Evolutionary conservation across 306 rosid genomes (phyloP), one percentile per base, ranked within the genome.

Genomic region (Prunus dulcis): DNA sequence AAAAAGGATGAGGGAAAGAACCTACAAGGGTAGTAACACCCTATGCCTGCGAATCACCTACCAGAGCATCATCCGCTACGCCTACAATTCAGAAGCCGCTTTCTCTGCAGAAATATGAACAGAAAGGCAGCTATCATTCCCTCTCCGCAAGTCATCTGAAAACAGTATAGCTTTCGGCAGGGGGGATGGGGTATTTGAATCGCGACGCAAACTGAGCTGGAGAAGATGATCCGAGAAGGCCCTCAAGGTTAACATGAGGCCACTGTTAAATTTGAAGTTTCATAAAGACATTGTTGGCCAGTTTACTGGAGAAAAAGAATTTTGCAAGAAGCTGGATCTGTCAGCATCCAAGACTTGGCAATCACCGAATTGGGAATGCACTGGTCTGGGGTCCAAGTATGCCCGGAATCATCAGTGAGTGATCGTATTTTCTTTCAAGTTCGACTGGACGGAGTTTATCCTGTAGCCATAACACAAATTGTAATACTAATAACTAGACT

Each of bases 381-480:
- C 67, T 64, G 69, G 58, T 74, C 64, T 25, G 64, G 68, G 74
- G 69, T 45, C 62, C 50, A 72, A 68, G 12, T n/a, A 69, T 78
- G 83, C 66, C 57, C 23, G 83, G 82, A 64, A 79, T 76, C 47
- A 55, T 28, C 55, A 83, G 74, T 68, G 82, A 75, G 62, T 81
- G 87, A 76, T 84, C 89, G 27, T 50, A 57, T 89, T 69, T 86
- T 74, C 74, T 84, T 51, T 88, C 91, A 81, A 45, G 80, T 63
- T 87, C 91, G 60, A 55, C 56, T 67, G 93, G 93, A 77, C 9
- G 83, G 46, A 86, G 74, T 87, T 72, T 85, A 61, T 88, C 96
- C 96, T 93, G 91, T 18, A 30, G 61, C 53, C 56, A 83, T 76
- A 43, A 71, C 55, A 76, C 17, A 64, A 71, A 78, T 4, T 34